Percentiles rank a stretch among this genome's conserved stretches.
These are phyloP conservation scores for Sechiopsis laciniata DNA, from an alignment of 306 rosid species.

Conservation along the genomic window DNA sequence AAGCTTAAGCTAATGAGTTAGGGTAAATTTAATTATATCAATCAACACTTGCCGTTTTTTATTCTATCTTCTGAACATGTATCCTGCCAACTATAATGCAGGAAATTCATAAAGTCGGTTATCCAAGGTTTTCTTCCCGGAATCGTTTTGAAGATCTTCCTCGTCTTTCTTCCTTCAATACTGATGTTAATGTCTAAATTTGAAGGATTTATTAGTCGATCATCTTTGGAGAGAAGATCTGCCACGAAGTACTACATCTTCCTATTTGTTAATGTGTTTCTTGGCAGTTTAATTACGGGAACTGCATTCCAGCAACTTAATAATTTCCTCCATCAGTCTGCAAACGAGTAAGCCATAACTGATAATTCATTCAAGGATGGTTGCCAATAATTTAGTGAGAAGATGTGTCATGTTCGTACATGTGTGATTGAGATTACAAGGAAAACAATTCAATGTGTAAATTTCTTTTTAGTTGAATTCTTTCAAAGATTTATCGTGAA, in stretches of 20 bases:
- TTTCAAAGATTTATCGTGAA: not conserved
- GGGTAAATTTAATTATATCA: too few relatives aligned
- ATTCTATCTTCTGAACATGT: conserved; percentile 9
- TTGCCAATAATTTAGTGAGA: not conserved
- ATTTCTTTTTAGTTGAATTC: not conserved
- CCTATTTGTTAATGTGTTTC: conserved; percentile 81
- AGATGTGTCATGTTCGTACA: not conserved
- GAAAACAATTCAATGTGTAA: too few relatives aligned
- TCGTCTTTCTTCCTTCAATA: conserved; percentile 69
- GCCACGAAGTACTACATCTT: conserved; percentile 81
- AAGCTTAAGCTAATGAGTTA: too few relatives aligned
- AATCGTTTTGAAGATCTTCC: conserved; percentile 87
- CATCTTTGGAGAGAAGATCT: conserved; percentile 79
- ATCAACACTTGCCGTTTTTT: not conserved
- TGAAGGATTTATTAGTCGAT: conserved; percentile 69
- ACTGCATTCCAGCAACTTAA: conserved; percentile 91
- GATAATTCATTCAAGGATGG: not conserved
- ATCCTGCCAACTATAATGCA: conserved; percentile 29
- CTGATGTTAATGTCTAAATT: conserved; percentile 94
- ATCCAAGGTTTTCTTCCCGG: conserved; percentile 99
- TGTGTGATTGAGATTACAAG: too few relatives aligned
- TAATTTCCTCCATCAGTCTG: conserved; percentile 76
- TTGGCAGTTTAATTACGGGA: conserved; percentile 93
- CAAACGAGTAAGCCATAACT: conserved; percentile 57
- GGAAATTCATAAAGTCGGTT: conserved; percentile 60